Evolutionary conservation across 768 basidiomycete species (phyloP), one percentile per base, ranked within the genome.

Genomic region (Tylopilus rubrobrunneus): DNA sequence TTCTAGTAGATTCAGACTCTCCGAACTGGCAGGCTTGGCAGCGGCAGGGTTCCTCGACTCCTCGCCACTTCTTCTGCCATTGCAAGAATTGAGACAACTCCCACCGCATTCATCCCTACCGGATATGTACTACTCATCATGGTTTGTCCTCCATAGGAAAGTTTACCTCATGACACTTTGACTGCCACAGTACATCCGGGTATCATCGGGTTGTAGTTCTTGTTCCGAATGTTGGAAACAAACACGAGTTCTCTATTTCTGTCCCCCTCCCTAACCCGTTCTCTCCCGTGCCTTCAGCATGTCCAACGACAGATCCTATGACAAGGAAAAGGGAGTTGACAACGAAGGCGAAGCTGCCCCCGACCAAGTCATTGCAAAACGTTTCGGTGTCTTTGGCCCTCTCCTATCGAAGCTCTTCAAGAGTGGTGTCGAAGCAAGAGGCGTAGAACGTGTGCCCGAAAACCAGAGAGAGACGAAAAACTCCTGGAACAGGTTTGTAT

Each of bases 381-480:
- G 71, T 14, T 76, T 70, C 49, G 63, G 68, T 31, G 49, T 41
- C 28, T 52, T 69, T 29, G 68, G 67, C 1, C 70, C 68, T 5
- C 36, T 73, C 36, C 62, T 77, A 19, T 59, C 65, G 39, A 73
- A 62, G 59, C 65, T 80, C 10, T 79, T 80, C 61, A 66, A 70
- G 14, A 74, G 67, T 48, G 80, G 79, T 45, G 76, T 82, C n/a
- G 81, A 82, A 64, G 79, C 78, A 6, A 67, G 78, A 63, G 81
- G 81, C n/a, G 76, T 82, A 6, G 81, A 81, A 56, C 76, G 80
- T 15, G 76, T 82, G 0, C 77, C 76, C 15, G 81, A 82, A 61
- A 64, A 75, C 51, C 73, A 80, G 64, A 60, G 77, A 55, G 73
- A 75, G 48, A 65, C 56, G 1, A 77, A 76, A 53, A 74, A 78